Conservation (phyloP, 2,329 filamentous ascomycete genomes). For the Arthroderma sp. region DNA sequence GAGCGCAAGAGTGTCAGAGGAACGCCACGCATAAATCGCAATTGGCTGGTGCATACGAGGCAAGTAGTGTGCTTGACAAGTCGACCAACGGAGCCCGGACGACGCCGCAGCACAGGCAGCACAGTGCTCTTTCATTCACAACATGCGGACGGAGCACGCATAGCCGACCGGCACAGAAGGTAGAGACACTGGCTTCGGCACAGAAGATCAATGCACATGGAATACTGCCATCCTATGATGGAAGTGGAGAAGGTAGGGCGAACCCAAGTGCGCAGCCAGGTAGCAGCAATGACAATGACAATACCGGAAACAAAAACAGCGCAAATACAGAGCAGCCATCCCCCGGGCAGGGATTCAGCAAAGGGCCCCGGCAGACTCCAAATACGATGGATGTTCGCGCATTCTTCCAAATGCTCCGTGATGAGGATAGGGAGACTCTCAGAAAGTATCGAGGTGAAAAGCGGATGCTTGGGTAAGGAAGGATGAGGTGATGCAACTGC, state of each 20-base stretch:
- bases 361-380: slow-evolving; percentile 7
- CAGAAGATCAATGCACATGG: slow-evolving; percentile 20
- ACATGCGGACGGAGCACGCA: slow-evolving; percentile 14
- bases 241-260: slow-evolving; percentile 12
- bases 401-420: slow-evolving; percentile 15
- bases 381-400: slow-evolving; percentile 13
- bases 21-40: no score
- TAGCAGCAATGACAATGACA: not conserved
- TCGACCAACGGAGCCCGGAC: not conserved
- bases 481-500: slow-evolving; percentile 1
- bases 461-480: not conserved
- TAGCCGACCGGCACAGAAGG: slow-evolving; percentile 14
- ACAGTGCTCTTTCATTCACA: slow-evolving; percentile 12
- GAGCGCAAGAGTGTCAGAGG: no score
- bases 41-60: no score
- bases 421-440: slow-evolving; percentile 15
- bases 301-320: not conserved
- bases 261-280: not conserved
- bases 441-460: slow-evolving; percentile 8
- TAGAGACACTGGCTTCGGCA: slow-evolving; percentile 16
- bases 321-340: not conserved
- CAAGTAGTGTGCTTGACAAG: no score
- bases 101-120: not conserved
- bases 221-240: slow-evolving; percentile 19
- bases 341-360: not conserved